Conservation (phyloP, 495 filamentous ascomycete genomes). For the Cercophora sp. region DNA sequence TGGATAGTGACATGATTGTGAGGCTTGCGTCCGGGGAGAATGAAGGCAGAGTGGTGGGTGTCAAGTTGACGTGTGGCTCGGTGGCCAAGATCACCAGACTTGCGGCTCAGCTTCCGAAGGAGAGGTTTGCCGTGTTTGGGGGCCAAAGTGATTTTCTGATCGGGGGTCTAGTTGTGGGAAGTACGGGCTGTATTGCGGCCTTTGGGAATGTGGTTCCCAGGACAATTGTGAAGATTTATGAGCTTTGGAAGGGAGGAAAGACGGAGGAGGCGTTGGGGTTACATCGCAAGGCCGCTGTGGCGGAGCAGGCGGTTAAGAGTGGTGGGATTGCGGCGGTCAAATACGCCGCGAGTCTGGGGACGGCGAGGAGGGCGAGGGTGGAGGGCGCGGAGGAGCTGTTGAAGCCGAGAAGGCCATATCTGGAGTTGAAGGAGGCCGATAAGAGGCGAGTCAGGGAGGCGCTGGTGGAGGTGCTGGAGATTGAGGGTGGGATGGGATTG, state of each 20-base stretch:
- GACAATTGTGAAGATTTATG: constrained; percentile 50
- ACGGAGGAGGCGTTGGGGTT: constrained; percentile 51
- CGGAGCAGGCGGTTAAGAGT: constrained; percentile 54
- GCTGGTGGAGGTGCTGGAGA: constrained; percentile 48
- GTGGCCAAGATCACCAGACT: constrained; percentile 57
- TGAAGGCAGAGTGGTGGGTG: constrained; percentile 47
- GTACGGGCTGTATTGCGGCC: constrained; percentile 61
- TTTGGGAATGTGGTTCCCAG: constrained; percentile 65
- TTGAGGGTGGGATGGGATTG: constrained; percentile 38
- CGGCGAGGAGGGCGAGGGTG: constrained; percentile 54
- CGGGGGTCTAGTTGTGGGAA: constrained; percentile 56
- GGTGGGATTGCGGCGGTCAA: constrained; percentile 61
- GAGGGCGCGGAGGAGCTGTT: constrained; percentile 52
- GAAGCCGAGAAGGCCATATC: constrained; percentile 56
- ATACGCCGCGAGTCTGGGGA: constrained; percentile 56
- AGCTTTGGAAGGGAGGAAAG: constrained; percentile 38
- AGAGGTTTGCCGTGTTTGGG: constrained; percentile 61
- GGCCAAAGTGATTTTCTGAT: constrained; percentile 70
- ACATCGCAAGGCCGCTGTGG: constrained; percentile 46
- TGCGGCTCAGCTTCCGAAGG: constrained; percentile 49
- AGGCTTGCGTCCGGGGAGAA: constrained; percentile 44
- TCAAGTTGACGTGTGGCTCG: constrained; percentile 66
- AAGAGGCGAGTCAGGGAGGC: constrained; percentile 45
- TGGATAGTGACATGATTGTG: constrained; percentile 59
- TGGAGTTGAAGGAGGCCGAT: constrained; percentile 42